Base-by-base conservation (phyloP, 306 rosid genomes). In the Dryas drummondii region DNA sequence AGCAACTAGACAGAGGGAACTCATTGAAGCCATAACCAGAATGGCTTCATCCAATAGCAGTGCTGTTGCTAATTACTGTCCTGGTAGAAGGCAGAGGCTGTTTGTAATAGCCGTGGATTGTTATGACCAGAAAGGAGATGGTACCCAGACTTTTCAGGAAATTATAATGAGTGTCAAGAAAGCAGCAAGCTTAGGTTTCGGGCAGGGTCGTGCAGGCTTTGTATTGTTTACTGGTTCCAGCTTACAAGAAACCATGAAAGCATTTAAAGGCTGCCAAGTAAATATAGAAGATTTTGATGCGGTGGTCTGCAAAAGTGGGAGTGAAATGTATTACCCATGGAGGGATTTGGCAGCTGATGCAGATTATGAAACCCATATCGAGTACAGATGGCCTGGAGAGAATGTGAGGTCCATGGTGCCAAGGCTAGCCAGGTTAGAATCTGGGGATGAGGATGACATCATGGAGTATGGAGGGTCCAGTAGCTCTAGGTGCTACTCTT, bases 281-380 rank as follows among this genome's bases (percentile, higher is more conserved):
- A 89, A 83, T 74, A 54, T 80, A 73, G 86, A 85, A 73, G 93
- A 89, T 48, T 89, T 91, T 46, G 97, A 91, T 78, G 91, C 90
- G 17, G 9, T 89, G 72, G 93, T 83, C 70, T 91, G 96, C 72
- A 84, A 77, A 63, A 91, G 90, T 76, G 97, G 97, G 71, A 86
- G 93, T 82, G 97, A 91, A 75, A 81, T 91, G 82, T 91, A 88
- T 66, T 91, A 87, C 72, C 93, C 97, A 14, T 89, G 96, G 93
- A 82, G 84, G 65, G 96, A 87, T 77, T 70, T 82, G 79, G 81
- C 82, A 71, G 83, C 83, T 26, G 97, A 89, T 77, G 81, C 73
- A 46, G 93, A 91, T 77, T 91, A 89, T 75, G 93, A 83, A 84
- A 86, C 86, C 2, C 97, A 89, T 44, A 79, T 91, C 0, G 90